Percentiles rank a stretch among this genome's conserved stretches.
These are phyloP conservation scores for Schwanniomyces etchellsii DNA, from an alignment of 1,139 yeast species.

Conservation along the genomic window DNA sequence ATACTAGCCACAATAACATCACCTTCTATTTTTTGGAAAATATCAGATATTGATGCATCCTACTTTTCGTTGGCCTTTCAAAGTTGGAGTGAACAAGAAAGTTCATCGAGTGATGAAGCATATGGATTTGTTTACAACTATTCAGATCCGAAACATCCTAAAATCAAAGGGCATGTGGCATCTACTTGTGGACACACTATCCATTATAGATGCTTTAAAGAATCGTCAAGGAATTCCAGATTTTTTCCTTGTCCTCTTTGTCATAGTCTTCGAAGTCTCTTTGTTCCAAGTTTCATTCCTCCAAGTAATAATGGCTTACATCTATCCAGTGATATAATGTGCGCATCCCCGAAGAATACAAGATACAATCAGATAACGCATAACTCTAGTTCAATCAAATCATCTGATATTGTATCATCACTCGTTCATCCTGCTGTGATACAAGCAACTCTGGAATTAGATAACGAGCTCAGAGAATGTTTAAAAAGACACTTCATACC, in stretches of 20 bases:
- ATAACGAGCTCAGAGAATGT: slow-evolving; percentile 2
- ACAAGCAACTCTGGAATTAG: background rate
- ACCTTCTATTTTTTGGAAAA: slow-evolving; percentile 41
- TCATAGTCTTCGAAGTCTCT: slow-evolving; percentile 42
- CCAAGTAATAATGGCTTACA: slow-evolving; percentile 11
- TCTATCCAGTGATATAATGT: slow-evolving; percentile 7
- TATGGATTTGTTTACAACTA: slow-evolving; percentile 25
- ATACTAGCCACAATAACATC: slow-evolving; percentile 38
- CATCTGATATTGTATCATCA: slow-evolving; percentile 6
- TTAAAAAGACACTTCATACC: slow-evolving; percentile 7
- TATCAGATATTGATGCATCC: slow-evolving; percentile 26
- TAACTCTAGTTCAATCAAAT: slow-evolving; percentile 11
- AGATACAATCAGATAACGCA: slow-evolving; percentile 16
- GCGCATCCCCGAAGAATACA: slow-evolving; percentile 9
- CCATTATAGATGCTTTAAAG: slow-evolving; percentile 51
- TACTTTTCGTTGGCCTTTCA: slow-evolving; percentile 17
- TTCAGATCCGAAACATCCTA: slow-evolving; percentile 5
- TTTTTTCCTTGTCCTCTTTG: slow-evolving; percentile 60
- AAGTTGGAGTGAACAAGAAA: slow-evolving; percentile 18
- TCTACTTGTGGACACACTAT: slow-evolving; percentile 69
- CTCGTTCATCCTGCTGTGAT: slow-evolving; percentile 10
- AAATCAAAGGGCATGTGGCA: slow-evolving; percentile 27
- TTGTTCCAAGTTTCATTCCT: slow-evolving; percentile 38
- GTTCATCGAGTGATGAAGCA: slow-evolving; percentile 7
- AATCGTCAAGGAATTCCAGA: slow-evolving; percentile 21